Percentiles rank a stretch among this genome's conserved stretches.
Evolutionary conservation across 1,284 basidiomycete species (phyloP).

Genomic region (Erythrobasidium hasegawianum): DNA sequence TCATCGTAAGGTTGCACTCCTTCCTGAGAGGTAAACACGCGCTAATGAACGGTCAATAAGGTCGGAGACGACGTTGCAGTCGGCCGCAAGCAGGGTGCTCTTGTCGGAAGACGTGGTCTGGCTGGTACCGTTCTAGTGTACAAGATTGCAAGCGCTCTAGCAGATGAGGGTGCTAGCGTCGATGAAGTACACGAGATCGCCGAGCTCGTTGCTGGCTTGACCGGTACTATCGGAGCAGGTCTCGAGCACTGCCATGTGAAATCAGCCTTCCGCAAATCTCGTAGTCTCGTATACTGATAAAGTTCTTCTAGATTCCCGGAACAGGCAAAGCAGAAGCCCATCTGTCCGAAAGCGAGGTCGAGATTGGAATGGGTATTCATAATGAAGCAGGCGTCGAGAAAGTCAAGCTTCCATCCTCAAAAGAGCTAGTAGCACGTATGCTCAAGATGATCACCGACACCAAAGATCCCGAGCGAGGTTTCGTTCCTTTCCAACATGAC

Average conservation of each 20-base stretch:
- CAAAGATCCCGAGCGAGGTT: conserved; percentile 75
- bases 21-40: background rate
- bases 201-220: conserved; percentile 61
- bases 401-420: conserved; percentile 58
- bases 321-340: conserved; percentile 62
- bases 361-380: conserved; percentile 82
- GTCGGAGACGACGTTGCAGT: conserved; percentile 81
- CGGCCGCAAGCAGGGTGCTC: conserved; percentile 61
- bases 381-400: conserved; percentile 79
- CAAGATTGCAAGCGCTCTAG: conserved; percentile 69
- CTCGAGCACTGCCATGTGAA: conserved; percentile 83
- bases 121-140: conserved; percentile 80
- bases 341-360: conserved; percentile 65
- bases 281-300: background rate
- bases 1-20: conserved; percentile 63
- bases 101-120: conserved; percentile 69
- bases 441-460: conserved; percentile 69
- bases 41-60: background rate
- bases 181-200: conserved; percentile 69
- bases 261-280: background rate
- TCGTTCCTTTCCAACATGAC: conserved; percentile 67
- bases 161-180: conserved; percentile 63
- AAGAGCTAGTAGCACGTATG: conserved; percentile 66
- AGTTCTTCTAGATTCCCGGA: conserved; percentile 55
- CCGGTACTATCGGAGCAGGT: conserved; percentile 81